Percentiles rank a stretch among this genome's conserved stretches.
Evolutionary conservation across 257 asterid species (phyloP).

Genomic region (Ajuga chamaepitys): DNA sequence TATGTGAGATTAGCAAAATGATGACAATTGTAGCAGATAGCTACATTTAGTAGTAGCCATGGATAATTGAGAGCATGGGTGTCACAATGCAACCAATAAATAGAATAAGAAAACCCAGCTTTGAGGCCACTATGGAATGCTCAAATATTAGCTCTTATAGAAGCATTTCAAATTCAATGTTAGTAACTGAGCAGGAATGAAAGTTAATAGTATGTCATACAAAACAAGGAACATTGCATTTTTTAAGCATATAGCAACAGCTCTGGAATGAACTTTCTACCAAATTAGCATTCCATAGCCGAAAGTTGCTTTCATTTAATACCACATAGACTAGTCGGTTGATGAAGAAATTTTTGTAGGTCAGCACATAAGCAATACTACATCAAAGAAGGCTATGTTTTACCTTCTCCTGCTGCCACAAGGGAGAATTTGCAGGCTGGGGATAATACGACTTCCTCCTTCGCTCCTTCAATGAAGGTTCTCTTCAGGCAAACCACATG

Average conservation of each 20-base stretch:
- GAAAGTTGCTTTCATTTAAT: neutral
- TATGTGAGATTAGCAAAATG: neutral
- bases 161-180: slow-evolving; percentile 13
- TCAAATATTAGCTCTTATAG: neutral
- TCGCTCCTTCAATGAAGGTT: slow-evolving; percentile 92
- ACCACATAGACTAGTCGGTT: neutral
- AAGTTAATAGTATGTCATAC: neutral
- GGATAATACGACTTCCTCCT: slow-evolving; percentile 94
- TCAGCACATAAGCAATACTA: neutral
- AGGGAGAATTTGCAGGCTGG: slow-evolving; percentile 99
- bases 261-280: neutral
- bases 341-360: neutral
- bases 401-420: slow-evolving; percentile 99
- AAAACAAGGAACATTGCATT: neutral
- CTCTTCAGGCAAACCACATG: slow-evolving; percentile 47
- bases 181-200: neutral
- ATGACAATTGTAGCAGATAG: neutral
- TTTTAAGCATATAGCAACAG: neutral
- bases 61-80: neutral
- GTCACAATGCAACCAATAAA: slow-evolving; percentile 2
- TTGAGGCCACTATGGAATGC: slow-evolving; percentile 14
- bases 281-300: neutral
- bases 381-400: slow-evolving; percentile 13
- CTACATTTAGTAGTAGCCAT: slow-evolving; percentile 1
- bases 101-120: neutral